These are phyloP conservation scores for Ceratocystis lukuohia DNA, from an alignment of 2,329 filamentous ascomycete genomes.

Conservation along the genomic window DNA sequence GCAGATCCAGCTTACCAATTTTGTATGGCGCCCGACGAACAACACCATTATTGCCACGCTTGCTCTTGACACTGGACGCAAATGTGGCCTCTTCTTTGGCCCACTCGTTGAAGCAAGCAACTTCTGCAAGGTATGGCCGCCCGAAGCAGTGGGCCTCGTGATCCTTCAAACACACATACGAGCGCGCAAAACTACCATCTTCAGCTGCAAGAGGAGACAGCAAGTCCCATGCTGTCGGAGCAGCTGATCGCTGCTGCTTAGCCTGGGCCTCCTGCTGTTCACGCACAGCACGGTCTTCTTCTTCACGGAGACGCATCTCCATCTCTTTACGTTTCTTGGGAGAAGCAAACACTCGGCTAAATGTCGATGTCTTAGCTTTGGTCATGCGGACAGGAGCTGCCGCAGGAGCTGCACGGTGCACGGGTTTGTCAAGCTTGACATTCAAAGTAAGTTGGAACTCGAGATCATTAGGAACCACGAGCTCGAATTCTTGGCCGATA, in stretches of 20 bases:
- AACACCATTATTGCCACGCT: constrained; percentile 58
- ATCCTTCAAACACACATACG: constrained; percentile 87
- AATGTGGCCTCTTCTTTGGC: constrained; percentile 70
- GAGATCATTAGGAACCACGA: constrained; percentile 93
- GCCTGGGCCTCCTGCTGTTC: constrained; percentile 51
- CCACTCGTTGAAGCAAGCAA: constrained; percentile 98
- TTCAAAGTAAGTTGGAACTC: constrained; percentile 97
- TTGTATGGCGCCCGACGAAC: constrained; percentile 88
- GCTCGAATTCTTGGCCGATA: constrained; percentile 95
- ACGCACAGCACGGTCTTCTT: constrained; percentile 58
- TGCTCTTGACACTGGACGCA: constrained; percentile 85
- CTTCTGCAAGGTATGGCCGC: constrained; percentile 72
- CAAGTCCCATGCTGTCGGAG: constrained; percentile 71
- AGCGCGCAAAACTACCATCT: constrained; percentile 86
- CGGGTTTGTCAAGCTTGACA: constrained; percentile 79
- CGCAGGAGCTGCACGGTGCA: constrained; percentile 40
- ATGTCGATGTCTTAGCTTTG: constrained; percentile 69
- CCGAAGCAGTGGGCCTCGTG: constrained; percentile 83
- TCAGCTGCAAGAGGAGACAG: constrained; percentile 74
- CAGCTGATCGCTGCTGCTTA: constrained; percentile 46
- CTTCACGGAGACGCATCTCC: constrained; percentile 70
- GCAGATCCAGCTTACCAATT: constrained; percentile 84
- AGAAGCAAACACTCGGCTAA: constrained; percentile 83
- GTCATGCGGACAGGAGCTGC: constrained; percentile 39
- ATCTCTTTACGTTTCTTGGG: constrained; percentile 95